Base-by-base conservation (phyloP, 1,284 basidiomycete genomes). In the Megacollybia platyphylla region DNA sequence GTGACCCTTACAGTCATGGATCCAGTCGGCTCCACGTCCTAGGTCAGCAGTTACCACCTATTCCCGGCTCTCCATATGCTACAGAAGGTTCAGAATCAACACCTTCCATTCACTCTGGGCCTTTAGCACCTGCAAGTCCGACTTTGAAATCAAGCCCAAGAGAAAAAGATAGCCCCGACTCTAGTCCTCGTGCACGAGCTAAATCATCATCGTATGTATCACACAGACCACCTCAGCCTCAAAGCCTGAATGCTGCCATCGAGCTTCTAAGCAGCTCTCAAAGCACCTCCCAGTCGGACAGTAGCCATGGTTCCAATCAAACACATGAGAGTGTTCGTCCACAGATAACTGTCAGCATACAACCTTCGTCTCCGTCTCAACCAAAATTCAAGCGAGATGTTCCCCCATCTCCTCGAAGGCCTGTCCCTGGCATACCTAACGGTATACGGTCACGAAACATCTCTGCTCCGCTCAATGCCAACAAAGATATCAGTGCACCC, bases 401-500 rank as follows among this genome's bases (percentile, higher is more conserved):
- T 28, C 58, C 62, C 4, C 59, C 63, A n/a, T 67, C 70, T 8
- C 67, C 71, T 29, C 57, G 61, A 13, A 59, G 67, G 46, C 63
- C 61, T 28, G 54, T 62, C 36, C 67, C 60, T 41, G 52, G 62
- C 17, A 49, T 56, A 28, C 65, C 68, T 29, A 57, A 54, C 7
- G 36, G 46, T 28, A 43, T 57, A 32, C 60, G 62, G 52, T 54
- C 54, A 7, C 59, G 63, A 27, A 60, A 55, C 39, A 49, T 54
- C 4, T 62, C 65, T n/a, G 58, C 58, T 7, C 67, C 68, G 2
- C 67, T 63, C 8, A 57, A 78, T 39, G 66, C 67, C 35, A 79
- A 79, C 15, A 83, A 73, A 55, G 63, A 63, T 36, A 86, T 86
- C 42, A 76, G 82, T 49, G 62, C 54, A 17, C 82, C 82, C 5